Evolutionary conservation across 805 yeast species (phyloP).

Genomic region (Cyberlindnera euphorbiiphila): DNA sequence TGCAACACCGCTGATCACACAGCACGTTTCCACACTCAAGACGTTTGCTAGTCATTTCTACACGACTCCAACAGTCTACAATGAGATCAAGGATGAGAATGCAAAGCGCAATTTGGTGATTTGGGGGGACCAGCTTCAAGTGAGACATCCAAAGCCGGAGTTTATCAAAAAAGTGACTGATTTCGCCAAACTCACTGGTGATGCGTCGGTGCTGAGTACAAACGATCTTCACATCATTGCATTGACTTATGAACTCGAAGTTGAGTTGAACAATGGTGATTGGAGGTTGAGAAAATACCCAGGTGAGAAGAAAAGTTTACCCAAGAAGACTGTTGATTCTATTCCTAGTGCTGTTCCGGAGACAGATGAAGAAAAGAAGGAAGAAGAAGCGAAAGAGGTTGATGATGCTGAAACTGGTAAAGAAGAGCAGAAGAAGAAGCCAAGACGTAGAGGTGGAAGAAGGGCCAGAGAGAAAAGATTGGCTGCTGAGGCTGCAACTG

Average conservation of each 20-base stretch:
- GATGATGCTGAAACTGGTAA: constrained; percentile 1
- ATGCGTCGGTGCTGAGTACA: constrained; percentile 76
- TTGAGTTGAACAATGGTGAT: constrained; percentile 63
- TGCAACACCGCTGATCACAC: constrained; percentile 93
- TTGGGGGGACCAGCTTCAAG: constrained; percentile 70
- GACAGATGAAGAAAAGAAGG: constrained; percentile 12
- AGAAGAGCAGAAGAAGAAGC: constrained; percentile 35
- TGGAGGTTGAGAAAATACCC: constrained; percentile 70
- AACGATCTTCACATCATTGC: constrained; percentile 95
- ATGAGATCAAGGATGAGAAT: constrained; percentile 82
- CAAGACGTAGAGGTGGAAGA: constrained; percentile 61
- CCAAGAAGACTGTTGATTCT: constrained; percentile 9
- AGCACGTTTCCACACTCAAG: constrained; percentile 68
- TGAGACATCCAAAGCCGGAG: constrained; percentile 73
- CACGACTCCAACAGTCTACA: constrained; percentile 89
- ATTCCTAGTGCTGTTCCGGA: background rate
- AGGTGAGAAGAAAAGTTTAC: constrained; percentile 44
- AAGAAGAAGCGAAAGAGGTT: constrained; percentile 11
- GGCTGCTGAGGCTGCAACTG: constrained; percentile 33
- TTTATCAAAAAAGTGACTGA: constrained; percentile 62
- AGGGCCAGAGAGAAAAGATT: constrained; percentile 59
- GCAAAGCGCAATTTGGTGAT: constrained; percentile 74
- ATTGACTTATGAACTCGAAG: constrained; percentile 81
- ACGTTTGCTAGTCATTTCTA: constrained; percentile 66
- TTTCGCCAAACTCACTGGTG: constrained; percentile 89